Base-by-base conservation (phyloP, 495 filamentous ascomycete species). In the Sabuloglossum arenarium region DNA sequence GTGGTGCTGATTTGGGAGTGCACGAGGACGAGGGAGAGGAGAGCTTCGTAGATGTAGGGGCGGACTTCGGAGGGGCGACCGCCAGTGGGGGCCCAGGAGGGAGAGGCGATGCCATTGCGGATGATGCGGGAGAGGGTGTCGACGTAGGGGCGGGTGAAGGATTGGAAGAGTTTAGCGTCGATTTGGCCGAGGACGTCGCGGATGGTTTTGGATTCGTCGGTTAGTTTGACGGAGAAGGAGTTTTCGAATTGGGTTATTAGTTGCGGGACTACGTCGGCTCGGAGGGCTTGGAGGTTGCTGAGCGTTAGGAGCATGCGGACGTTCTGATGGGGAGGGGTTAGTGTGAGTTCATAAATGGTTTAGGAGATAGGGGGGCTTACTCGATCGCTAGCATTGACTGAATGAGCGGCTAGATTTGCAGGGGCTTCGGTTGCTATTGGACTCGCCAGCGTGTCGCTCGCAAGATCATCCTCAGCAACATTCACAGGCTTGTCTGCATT, bases 271-370 rank as follows among this genome's bases (percentile, higher is more conserved):
- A 85, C 72, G 53, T 88, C 80, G 24, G 79, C 69, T 55, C 85
- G 80, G 11, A 98, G 77, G 31, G 78, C 72, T 63, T 87, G 79
- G 51, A 98, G 78, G 67, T 97, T 97, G 56, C 81, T 85, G 21
- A 98, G 78, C 11, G 93, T 98, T 11, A 97, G 73, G 37, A 98
- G 83, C 72, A 94, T 86, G 58, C 89, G 86, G 34, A 91, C 81
- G 61, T 90, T 88, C 86, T 93, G 61, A 19, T 27, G 42, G 37
- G 23, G n/a, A n/a, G 1, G 11, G 46, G 21, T 53, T 55, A 19
- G 24, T 23, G 16, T 16, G 28, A 27, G 6, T 54, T 28, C 6
- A 6, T 30, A 10, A n/a, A 23, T 23, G 2, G 3, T 47, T 47
- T 5, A n/a, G 5, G 6, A n/a, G 45, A 8, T 8, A 8, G 10